Percentiles rank a stretch among this genome's conserved stretches.
phyloP scores from a whole-genome alignment of 2,329 filamentous ascomycete species.

The Akanthomyces dipterigenus region DNA sequence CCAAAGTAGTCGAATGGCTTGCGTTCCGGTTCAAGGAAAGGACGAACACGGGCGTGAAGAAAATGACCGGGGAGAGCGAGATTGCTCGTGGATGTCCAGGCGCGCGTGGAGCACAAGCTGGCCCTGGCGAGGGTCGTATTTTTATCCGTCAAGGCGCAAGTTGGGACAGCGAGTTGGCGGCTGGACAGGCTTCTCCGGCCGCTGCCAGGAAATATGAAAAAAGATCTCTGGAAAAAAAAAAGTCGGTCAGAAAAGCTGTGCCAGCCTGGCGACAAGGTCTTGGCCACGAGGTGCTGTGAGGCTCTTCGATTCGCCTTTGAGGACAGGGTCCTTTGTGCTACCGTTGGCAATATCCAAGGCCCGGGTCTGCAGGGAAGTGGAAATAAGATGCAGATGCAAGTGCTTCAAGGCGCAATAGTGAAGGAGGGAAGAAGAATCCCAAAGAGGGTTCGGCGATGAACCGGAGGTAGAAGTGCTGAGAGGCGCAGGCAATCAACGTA shows the following conservation, averaged over 20 bases:
- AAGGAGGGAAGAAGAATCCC: neutral
- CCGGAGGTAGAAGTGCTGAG: slow-evolving; percentile 1
- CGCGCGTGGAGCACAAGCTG: slow-evolving; percentile 2
- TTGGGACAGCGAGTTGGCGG: neutral
- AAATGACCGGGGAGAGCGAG: neutral
- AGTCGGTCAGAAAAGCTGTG: slow-evolving; percentile 2
- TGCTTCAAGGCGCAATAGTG: neutral
- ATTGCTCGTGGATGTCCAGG: neutral
- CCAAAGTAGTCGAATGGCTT: neutral
- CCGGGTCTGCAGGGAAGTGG: neutral
- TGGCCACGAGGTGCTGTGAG: slow-evolving; percentile 13
- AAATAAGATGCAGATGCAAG: neutral
- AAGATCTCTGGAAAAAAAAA: neutral
- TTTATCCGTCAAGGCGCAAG: slow-evolving; percentile 4
- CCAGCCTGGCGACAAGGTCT: neutral
- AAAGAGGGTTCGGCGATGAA: neutral
- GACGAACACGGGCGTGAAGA: neutral
- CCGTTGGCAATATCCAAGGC: neutral
- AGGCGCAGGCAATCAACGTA: slow-evolving; percentile 4
- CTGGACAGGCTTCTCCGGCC: neutral
- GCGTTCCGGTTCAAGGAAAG: neutral
- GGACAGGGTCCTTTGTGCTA: neutral
- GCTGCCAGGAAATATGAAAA: neutral
- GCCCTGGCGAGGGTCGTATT: slow-evolving; percentile 7
- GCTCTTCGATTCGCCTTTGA: slow-evolving; percentile 12